Conservation (phyloP, 305 asterid genomes). For the Caryopteris hybrid region DNA sequence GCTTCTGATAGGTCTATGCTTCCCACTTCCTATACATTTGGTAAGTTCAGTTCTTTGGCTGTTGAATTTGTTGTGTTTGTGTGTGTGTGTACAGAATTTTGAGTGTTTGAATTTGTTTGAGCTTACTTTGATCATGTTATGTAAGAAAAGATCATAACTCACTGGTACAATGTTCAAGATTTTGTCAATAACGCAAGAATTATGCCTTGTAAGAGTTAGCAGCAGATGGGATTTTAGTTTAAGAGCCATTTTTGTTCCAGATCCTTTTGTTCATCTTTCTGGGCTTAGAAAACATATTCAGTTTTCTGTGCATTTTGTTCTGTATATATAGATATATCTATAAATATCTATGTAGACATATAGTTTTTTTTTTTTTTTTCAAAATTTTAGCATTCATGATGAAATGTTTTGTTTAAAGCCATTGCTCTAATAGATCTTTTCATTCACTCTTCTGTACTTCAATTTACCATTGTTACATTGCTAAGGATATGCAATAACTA, state of each 20-base stretch:
- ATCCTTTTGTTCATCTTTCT: too few species aligned
- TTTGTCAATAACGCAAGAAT: neutral
- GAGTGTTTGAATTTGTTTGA: neutral
- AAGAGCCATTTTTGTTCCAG: neutral
- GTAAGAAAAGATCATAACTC: conserved; percentile 1
- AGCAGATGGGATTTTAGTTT: neutral
- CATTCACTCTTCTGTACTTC: neutral
- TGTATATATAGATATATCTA: too few species aligned
- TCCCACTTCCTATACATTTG: conserved; percentile 80
- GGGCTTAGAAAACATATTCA: too few species aligned
- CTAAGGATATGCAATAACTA: neutral
- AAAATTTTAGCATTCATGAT: neutral
- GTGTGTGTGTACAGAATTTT: neutral
- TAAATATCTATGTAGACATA: too few species aligned
- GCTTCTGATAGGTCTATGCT: conserved; percentile 83
- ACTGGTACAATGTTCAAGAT: neutral
- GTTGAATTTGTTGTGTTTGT: neutral
- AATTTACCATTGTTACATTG: neutral
- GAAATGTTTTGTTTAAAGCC: neutral
- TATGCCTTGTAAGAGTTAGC: neutral
- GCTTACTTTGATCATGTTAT: conserved; percentile 9
- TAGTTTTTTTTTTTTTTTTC: neutral
- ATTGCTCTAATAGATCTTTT: neutral
- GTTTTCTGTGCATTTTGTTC: too few species aligned
- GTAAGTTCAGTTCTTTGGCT: conserved; percentile 37